A percentile compares a stretch with the other conserved stretches of the same genome.
phyloP scores from a whole-genome alignment of 371 early-diverging fungal genomes.

The Coemansia sp. region DNA sequence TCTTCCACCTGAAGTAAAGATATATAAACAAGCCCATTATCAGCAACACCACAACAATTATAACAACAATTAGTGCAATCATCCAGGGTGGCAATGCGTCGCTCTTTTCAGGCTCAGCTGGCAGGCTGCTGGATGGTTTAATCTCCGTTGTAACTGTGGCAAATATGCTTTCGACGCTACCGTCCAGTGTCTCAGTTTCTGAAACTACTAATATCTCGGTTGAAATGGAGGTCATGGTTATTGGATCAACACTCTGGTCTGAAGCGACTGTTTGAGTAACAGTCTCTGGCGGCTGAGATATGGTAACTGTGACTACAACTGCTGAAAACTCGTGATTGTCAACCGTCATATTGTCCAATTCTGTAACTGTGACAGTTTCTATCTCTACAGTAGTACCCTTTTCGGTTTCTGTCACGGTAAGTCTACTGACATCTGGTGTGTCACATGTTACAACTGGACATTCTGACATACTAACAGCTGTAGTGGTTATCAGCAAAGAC shows the following conservation, averaged over 20 bases:
- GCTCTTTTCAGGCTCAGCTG: background rate
- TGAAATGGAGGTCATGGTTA: background rate
- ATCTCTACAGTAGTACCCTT: background rate
- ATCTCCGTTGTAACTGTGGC: background rate
- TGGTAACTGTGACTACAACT: background rate
- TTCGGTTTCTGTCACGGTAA: background rate
- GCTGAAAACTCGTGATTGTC: background rate
- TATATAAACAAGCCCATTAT: background rate
- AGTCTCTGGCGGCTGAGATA: background rate
- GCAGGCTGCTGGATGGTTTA: background rate
- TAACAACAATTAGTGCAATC: background rate
- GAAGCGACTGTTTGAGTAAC: background rate
- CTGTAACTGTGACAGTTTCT: background rate
- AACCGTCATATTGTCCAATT: background rate
- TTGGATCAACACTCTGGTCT: background rate
- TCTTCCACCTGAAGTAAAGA: background rate
- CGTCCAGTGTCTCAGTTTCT: background rate
- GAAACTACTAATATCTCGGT: background rate
- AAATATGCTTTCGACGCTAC: background rate
- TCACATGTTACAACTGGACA: background rate
- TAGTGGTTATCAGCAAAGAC: background rate
- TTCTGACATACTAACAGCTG: background rate
- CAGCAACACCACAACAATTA: background rate
- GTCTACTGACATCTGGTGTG: background rate
- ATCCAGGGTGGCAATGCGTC: background rate